Evolutionary conservation across 1,284 basidiomycete species (phyloP), one percentile per base, ranked within the genome.

Genomic region (Tetrapyrgos nigripes): DNA sequence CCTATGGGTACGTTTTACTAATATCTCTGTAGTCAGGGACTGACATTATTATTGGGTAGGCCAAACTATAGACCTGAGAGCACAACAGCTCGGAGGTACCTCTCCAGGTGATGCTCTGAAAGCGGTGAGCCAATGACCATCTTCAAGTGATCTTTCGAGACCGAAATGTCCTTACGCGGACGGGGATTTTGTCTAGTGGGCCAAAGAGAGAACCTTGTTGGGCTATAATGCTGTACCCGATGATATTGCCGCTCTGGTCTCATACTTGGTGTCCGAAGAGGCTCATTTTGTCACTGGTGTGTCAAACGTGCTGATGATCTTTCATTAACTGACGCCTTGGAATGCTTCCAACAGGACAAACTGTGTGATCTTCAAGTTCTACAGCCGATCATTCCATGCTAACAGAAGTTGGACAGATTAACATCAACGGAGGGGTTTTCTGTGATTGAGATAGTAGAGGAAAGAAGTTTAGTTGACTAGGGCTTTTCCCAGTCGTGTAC

Each of bases 191-290:
- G 27, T 19, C 46, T n/a, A n/a, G n/a, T n/a, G n/a, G n/a, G n/a
- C n/a, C n/a, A n/a, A n/a, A n/a, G n/a, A 40, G 45, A 50, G 46
- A 29, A 61, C 57, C 29, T 56, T 60, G 4, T 44, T 68, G 17
- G 65, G 65, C 17, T 47, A 61, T 24, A 47, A 26, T n/a, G 27
- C 19, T 4, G 21, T 24, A 17, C 26, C 48, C 6, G 27, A 49
- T n/a, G 48, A 49, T 27, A 26, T 49, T 49, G 48, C 48, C 8
- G 21, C 26, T 28, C 21, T 49, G 8, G 48, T 49, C 17, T 49
- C 48, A 17, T 49, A 49, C 48, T 27, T 49, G 3, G 48, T 21
- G 27, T 49, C 48, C 9, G 29, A 49, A 10, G 48, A 49, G 29
- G 48, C 48, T 5, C 26, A 29, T 17, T 49, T 29, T 28, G 21